Evolutionary conservation across 164 flowering plant genomes (phyloP), one percentile per base, ranked within the genome.

Genomic region (Umbilicus rupestris): DNA sequence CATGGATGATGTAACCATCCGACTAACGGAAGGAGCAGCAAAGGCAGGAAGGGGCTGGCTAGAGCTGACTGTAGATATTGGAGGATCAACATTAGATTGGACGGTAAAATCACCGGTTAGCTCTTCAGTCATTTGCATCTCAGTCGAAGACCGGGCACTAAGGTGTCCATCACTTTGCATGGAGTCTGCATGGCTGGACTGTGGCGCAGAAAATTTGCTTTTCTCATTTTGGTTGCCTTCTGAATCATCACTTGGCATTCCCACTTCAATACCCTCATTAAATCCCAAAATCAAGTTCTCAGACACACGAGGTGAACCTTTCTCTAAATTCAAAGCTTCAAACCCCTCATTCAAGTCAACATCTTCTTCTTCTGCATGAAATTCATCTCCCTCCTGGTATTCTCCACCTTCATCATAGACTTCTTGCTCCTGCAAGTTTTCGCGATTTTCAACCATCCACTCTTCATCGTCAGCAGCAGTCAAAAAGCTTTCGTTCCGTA

Each of bases 351-450:
- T 63, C 63, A 87, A 76, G 49, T 77, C 77, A 70, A 84, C 68
- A 72, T 84, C 81, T 55, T 82, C 86, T 69, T 83, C 82, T 33
- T 75, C 92, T 62, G 80, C 96, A 71, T 80, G 94, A 64, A 81
- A 81, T 74, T 90, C 96, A 76, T 87, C 96, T 71, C 87, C 98
- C 71, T 89, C 98, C 65, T 77, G 74, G 67, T 86, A 90, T 31
- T 82, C 87, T 66, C 78, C 94, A 71, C 84, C 92, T 71, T 90
- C 94, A 67, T 93, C 98, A 79, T 90, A 93, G 68, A 86, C 98
- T 74, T 86, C 97, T 75, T 89, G 98, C 76, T 83, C 86, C 73
- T 84, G 95, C 73, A 89, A 63, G 33, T 70, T 80, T 64, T 78
- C 83, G 77, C 77, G 73, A 66, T 83, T 77, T 26, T 86, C 87